Percentiles rank a stretch among this genome's conserved stretches.
phyloP scores from a whole-genome alignment of 2,329 filamentous ascomycete genomes.

The Paraphoma sp. region DNA sequence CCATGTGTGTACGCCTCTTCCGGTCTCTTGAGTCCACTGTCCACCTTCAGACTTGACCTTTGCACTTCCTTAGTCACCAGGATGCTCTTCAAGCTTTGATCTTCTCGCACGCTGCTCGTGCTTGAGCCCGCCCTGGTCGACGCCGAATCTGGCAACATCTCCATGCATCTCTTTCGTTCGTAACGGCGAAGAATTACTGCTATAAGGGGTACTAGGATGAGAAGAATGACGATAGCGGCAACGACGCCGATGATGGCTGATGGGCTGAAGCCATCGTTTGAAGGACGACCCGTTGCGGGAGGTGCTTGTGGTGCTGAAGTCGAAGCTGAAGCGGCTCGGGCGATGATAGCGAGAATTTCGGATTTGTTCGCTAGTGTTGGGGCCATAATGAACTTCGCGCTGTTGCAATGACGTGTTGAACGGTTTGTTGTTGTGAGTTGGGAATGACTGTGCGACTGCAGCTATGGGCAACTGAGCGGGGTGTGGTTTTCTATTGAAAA shows the following conservation, averaged over 20 bases:
- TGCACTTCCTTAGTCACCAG: conserved; percentile 30
- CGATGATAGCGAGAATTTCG: not conserved
- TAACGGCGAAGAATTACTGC: conserved; percentile 26
- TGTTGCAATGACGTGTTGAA: not conserved
- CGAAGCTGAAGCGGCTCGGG: not conserved
- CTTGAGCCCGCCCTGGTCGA: conserved; percentile 9
- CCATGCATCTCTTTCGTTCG: conserved; percentile 23
- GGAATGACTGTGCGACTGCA: not conserved
- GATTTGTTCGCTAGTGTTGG: not conserved
- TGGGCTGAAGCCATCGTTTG: conserved; percentile 23
- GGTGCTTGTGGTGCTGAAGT: conserved; percentile 19
- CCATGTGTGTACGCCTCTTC: conserved; percentile 17
- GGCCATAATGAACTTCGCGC: not conserved
- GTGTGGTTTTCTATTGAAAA: not conserved
- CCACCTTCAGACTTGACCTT: conserved; percentile 25
- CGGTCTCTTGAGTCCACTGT: conserved; percentile 14
- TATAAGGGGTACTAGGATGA: conserved; percentile 25
- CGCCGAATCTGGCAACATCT: conserved; percentile 16
- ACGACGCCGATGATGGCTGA: conserved; percentile 32
- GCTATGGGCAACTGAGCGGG: too few relatives aligned
- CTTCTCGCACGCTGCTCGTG: conserved; percentile 19
- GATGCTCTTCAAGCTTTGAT: conserved; percentile 28
- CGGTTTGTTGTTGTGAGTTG: not conserved
- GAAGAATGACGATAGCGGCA: conserved; percentile 20
- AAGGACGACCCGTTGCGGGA: conserved; percentile 4